Evolutionary conservation across 441 rosid genomes (phyloP).

Genomic region (Macaranga tanarius): DNA sequence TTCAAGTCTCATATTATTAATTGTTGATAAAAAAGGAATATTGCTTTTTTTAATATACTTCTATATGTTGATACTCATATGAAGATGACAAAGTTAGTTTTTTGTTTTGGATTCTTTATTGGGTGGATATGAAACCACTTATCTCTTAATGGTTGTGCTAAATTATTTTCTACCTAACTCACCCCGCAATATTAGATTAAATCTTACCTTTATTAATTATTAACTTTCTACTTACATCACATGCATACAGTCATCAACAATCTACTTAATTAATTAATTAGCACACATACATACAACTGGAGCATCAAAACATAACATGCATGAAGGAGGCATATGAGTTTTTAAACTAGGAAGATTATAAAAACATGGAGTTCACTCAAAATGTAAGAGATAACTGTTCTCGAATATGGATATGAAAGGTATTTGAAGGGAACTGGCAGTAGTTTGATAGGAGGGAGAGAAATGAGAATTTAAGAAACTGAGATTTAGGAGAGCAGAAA

Average conservation of each 20-base stretch:
- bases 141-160: conserved; percentile 46
- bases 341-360: conserved; percentile 60
- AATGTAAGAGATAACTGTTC: conserved; percentile 33
- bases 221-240: neutral
- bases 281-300: conserved; percentile 29
- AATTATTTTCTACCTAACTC: conserved; percentile 46
- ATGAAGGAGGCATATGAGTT: conserved; percentile 39
- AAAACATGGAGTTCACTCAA: conserved; percentile 57
- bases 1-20: too few species aligned
- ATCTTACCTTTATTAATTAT: neutral
- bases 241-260: neutral
- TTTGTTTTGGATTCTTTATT: conserved; percentile 55
- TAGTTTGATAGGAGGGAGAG: too few species aligned
- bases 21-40: conserved; percentile 22
- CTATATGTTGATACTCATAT: conserved; percentile 45
- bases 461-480: too few species aligned
- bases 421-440: too few species aligned
- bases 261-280: neutral
- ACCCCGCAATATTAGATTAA: conserved; percentile 32
- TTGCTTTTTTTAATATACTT: conserved; percentile 49
- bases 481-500: too few species aligned
- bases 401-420: too few species aligned
- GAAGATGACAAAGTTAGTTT: conserved; percentile 63
- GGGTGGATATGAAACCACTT: conserved; percentile 72
- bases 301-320: conserved; percentile 47